Evolutionary conservation across 257 asterid genomes (phyloP).

Genomic region (Solanum pennellii): DNA sequence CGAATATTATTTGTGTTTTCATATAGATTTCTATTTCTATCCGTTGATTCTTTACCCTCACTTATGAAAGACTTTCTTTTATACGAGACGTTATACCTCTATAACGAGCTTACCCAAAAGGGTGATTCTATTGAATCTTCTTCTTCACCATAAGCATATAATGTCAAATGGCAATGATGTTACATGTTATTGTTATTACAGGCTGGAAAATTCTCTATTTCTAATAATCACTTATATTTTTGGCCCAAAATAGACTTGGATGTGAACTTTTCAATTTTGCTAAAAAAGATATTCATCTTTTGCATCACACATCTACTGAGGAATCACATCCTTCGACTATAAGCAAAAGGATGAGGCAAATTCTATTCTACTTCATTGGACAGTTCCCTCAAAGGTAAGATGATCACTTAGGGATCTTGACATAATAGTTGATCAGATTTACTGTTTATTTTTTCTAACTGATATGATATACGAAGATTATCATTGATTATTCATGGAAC

Average conservation of each 20-base stretch:
- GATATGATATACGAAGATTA: neutral
- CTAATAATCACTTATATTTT: neutral
- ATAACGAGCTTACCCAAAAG: neutral
- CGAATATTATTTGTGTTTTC: neutral
- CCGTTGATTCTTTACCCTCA: neutral
- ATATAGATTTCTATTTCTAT: neutral
- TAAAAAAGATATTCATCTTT: neutral
- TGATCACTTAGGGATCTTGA: neutral
- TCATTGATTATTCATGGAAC: no score
- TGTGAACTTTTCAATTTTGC: neutral
- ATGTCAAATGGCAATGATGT: neutral
- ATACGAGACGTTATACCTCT: neutral
- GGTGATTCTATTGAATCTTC: neutral
- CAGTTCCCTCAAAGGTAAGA: neutral
- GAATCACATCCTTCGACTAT: neutral
- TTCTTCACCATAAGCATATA: neutral
- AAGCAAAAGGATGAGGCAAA: neutral
- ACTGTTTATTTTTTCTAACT: neutral
- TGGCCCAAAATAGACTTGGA: neutral
- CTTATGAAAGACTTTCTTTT: neutral
- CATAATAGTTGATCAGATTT: neutral
- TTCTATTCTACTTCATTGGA: neutral
- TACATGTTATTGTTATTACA: neutral
- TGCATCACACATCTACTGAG: neutral
- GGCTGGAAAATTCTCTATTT: slow-evolving; percentile 15